Percentiles rank a stretch among this genome's conserved stretches.
These are phyloP conservation scores for Saccharomyces paradoxus DNA, from an alignment of 805 yeast genomes.

Conservation along the genomic window DNA sequence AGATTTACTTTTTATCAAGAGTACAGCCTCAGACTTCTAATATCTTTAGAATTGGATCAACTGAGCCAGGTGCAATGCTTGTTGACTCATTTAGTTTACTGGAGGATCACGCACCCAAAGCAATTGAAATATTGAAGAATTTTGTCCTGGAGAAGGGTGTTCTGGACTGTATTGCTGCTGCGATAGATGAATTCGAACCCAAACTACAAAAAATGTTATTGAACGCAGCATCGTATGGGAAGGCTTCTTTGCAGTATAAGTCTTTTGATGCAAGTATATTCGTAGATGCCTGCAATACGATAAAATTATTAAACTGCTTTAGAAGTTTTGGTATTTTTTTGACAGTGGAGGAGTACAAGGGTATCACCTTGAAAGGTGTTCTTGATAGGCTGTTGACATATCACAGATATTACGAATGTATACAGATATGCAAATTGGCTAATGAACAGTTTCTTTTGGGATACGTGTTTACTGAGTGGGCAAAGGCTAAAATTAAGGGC, in stretches of 20 bases:
- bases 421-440: conserved; percentile 49
- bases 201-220: conserved; percentile 73
- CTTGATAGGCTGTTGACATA: conserved; percentile 52
- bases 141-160: conserved; percentile 55
- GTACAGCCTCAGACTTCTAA: conserved; percentile 52
- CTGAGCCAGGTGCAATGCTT: conserved; percentile 72
- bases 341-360: conserved; percentile 47
- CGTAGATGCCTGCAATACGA: conserved; percentile 49
- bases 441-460: conserved; percentile 34
- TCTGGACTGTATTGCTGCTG: conserved; percentile 61
- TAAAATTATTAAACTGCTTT: conserved; percentile 64
- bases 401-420: conserved; percentile 51
- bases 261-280: conserved; percentile 52
- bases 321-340: conserved; percentile 60
- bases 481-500: conserved; percentile 54
- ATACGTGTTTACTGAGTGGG: conserved; percentile 68
- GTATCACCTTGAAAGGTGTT: conserved; percentile 48
- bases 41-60: conserved; percentile 75
- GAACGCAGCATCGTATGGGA: conserved; percentile 82
- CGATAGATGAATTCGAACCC: conserved; percentile 68
- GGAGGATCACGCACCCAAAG: conserved; percentile 63
- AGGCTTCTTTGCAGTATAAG: conserved; percentile 44
- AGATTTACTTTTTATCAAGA: conserved; percentile 53
- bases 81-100: conserved; percentile 69
- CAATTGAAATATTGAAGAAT: conserved; percentile 63